Conservation (phyloP, 495 filamentous ascomycete genomes). For the Penicillium turbatum region DNA sequence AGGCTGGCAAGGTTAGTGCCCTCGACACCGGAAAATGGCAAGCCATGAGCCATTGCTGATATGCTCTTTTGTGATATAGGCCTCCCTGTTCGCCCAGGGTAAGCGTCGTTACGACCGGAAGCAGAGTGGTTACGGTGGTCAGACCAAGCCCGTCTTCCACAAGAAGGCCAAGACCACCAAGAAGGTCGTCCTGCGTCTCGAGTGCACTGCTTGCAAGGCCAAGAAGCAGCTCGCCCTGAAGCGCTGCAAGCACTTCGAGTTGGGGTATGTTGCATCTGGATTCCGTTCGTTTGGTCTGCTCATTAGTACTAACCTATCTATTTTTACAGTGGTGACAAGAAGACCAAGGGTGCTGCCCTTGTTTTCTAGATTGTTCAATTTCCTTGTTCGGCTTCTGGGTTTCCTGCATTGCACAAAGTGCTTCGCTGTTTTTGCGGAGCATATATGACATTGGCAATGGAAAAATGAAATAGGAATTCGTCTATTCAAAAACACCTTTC, state of each 20-base stretch:
- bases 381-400: conserved; percentile 49
- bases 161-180: conserved; percentile 99
- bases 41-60: conserved; percentile 23
- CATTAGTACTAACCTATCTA: conserved; percentile 25
- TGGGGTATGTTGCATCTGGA: conserved; percentile 66
- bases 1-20: conserved; percentile 73
- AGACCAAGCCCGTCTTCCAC: conserved; percentile 99
- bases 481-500: conserved; percentile 41
- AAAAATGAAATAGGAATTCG: conserved; percentile 50
- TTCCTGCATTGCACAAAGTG: conserved; percentile 43
- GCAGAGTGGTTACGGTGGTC: conserved; percentile 98
- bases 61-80: conserved; percentile 44
- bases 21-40: conserved; percentile 4
- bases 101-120: conserved; percentile 99
- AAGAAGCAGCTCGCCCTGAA: conserved; percentile 98
- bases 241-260: conserved; percentile 99
- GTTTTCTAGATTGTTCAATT: conserved; percentile 76
- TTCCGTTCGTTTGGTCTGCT: not conserved
- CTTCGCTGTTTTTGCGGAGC: conserved; percentile 35
- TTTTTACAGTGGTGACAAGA: conserved; percentile 93
- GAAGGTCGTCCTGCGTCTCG: conserved; percentile 97
- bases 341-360: conserved; percentile 99
- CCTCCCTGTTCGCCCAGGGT: conserved; percentile 92
- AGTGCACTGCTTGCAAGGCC: conserved; percentile 94
- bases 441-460: conserved; percentile 48